Evolutionary conservation across 2,329 filamentous ascomycete genomes (phyloP).

Genomic region (Trichophyton rubrum): DNA sequence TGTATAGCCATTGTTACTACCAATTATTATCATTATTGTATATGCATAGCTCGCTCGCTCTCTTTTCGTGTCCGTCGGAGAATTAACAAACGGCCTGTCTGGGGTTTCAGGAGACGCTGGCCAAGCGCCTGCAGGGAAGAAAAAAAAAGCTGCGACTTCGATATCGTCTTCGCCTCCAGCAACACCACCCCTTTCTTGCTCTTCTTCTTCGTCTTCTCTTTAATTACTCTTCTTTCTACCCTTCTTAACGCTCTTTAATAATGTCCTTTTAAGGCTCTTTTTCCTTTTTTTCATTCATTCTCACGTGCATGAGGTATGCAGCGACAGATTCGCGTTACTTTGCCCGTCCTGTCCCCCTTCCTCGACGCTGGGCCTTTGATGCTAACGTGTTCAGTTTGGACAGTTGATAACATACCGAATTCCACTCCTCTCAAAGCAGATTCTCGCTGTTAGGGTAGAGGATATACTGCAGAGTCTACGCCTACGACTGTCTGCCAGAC

Average conservation of each 20-base stretch:
- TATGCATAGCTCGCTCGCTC: not conserved
- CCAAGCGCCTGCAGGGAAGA: not conserved
- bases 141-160: not conserved
- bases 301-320: not conserved
- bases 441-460: too few relatives aligned
- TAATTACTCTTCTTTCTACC: not conserved
- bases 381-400: constrained; percentile 3
- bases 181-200: not conserved
- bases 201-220: not conserved
- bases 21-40: not conserved
- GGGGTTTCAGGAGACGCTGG: not conserved
- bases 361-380: not conserved
- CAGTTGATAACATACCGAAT: not conserved
- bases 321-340: too few relatives aligned
- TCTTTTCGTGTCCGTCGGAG: not conserved
- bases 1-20: not conserved
- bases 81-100: not conserved
- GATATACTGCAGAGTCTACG: not conserved
- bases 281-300: not conserved
- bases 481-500: not conserved
- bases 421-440: too few relatives aligned
- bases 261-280: constrained; percentile 11
- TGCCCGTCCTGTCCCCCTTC: too few relatives aligned
- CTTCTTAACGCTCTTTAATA: constrained; percentile 15
- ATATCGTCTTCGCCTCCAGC: not conserved